These are phyloP conservation scores for Rhynchospora tenuis DNA, from an alignment of 176 grass and related monocot genomes.

Conservation along the genomic window DNA sequence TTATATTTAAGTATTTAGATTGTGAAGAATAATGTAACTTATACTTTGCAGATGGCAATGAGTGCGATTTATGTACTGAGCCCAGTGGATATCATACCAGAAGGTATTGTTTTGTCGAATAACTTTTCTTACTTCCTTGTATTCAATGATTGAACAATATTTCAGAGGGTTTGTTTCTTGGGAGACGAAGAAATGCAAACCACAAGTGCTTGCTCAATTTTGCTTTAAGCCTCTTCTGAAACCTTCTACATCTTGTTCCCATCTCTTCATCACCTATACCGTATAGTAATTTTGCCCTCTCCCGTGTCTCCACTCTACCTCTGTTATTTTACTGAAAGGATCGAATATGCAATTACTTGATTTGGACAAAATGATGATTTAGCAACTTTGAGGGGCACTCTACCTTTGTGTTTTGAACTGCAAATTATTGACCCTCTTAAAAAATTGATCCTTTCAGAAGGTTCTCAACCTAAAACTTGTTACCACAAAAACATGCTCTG, in stretches of 20 bases:
- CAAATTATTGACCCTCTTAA: background rate
- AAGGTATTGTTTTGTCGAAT: conserved; percentile 40
- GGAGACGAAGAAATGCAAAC: background rate
- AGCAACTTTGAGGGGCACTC: background rate
- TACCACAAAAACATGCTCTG: background rate
- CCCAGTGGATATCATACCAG: conserved; percentile 79
- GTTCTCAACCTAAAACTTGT: background rate
- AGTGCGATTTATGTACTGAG: conserved; percentile 84
- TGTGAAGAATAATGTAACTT: conserved; percentile 20
- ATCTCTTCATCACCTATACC: background rate
- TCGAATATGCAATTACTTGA: background rate
- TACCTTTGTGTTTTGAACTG: background rate
- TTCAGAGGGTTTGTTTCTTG: background rate
- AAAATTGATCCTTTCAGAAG: background rate
- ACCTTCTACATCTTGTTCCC: background rate
- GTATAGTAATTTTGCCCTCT: background rate
- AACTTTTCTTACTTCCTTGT: background rate
- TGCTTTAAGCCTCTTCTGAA: background rate
- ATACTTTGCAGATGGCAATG: conserved; percentile 55
- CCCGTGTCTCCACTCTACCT: background rate
- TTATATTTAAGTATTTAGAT: background rate
- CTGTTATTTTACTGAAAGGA: background rate
- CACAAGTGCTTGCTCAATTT: background rate
- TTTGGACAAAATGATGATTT: background rate
- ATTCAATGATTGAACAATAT: background rate